Evolutionary conservation across 2,329 filamentous ascomycete species (phyloP).

Genomic region (Colletotrichum scovillei): DNA sequence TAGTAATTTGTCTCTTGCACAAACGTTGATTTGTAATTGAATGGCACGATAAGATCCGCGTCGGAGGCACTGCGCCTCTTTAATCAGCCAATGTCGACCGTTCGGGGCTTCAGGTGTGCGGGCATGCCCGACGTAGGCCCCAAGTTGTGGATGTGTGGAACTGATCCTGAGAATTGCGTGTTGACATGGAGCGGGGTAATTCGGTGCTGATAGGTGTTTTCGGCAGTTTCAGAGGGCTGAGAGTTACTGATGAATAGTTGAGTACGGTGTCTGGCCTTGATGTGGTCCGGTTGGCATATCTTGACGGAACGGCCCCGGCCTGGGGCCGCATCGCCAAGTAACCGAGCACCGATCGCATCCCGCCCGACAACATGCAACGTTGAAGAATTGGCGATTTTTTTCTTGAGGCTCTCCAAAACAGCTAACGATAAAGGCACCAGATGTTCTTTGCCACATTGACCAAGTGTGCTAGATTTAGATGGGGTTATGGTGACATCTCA

Average conservation of each 20-base stretch:
- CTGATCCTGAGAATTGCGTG: slow-evolving; percentile 13
- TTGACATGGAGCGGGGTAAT: slow-evolving; percentile 16
- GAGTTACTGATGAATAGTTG: not conserved
- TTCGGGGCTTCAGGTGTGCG: not conserved
- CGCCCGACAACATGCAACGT: not conserved
- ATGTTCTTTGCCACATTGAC: not conserved
- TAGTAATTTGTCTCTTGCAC: not conserved
- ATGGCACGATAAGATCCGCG: slow-evolving; percentile 8
- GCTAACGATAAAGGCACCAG: not conserved
- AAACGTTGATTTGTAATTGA: slow-evolving; percentile 28
- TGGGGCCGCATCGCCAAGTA: too few relatives aligned
- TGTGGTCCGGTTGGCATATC: not conserved
- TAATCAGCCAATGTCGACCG: not conserved
- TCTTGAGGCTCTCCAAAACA: not conserved
- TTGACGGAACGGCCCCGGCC: not conserved
- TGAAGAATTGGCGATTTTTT: not conserved
- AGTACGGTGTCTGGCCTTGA: not conserved
- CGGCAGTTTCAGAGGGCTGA: not conserved
- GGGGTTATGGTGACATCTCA: slow-evolving; percentile 20
- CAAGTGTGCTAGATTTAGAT: not conserved
- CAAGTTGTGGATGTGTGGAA: slow-evolving; percentile 27
- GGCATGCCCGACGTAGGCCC: not conserved
- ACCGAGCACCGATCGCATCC: not conserved
- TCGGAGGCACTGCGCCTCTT: not conserved
- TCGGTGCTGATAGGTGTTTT: not conserved